Conservation (phyloP, 345 rosid genomes). For the Garcia nutans region DNA sequence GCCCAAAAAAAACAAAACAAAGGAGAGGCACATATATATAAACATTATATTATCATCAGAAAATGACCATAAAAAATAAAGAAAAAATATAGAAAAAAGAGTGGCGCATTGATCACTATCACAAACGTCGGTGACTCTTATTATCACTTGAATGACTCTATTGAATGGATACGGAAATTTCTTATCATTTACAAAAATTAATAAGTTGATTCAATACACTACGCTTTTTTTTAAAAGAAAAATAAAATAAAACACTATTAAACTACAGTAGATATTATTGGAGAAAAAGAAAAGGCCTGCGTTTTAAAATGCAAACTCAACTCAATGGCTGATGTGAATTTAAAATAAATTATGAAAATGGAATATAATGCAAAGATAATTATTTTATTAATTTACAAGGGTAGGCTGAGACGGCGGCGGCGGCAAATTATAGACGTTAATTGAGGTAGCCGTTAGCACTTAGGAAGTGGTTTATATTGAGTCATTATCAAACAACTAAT, state of each 20-base stretch:
- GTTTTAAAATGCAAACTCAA: too few relatives aligned
- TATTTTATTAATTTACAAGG: not conserved
- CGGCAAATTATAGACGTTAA: conserved; percentile 9
- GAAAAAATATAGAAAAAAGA: not conserved
- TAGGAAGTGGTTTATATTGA: not conserved
- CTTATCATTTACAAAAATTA: too few relatives aligned
- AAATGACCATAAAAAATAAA: not conserved
- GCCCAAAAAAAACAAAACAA: too few relatives aligned
- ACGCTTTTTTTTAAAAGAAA: too few relatives aligned
- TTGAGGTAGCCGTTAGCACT: conserved; percentile 27
- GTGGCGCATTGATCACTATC: not conserved
- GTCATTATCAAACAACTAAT: not conserved
- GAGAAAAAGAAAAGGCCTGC: too few relatives aligned
- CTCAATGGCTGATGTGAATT: too few relatives aligned
- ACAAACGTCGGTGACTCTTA: not conserved
- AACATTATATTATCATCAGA: not conserved
- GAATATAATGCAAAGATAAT: not conserved
- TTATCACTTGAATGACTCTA: not conserved
- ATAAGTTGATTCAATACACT: too few relatives aligned
- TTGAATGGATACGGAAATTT: too few relatives aligned
- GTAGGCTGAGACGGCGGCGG: not conserved
- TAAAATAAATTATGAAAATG: not conserved
- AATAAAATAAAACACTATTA: too few relatives aligned
- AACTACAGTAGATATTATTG: too few relatives aligned
- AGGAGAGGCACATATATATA: too few relatives aligned